Evolutionary conservation across 1,284 basidiomycete genomes (phyloP), one percentile per base, ranked within the genome.

Genomic region (Amylostereum chailletii): DNA sequence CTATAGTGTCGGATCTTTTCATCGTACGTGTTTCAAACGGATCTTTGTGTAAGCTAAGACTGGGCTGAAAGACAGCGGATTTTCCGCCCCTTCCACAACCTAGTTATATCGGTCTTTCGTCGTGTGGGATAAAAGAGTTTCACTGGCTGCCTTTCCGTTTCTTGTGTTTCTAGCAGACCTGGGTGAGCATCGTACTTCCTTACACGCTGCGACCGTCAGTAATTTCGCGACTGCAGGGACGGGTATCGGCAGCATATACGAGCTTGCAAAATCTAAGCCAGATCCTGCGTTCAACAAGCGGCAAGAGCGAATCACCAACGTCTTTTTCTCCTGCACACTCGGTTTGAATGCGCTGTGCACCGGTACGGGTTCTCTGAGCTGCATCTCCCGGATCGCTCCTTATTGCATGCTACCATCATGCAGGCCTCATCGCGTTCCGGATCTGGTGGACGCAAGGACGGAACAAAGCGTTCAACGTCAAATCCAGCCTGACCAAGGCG

Each of bases 61-160:
- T 19, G 19, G 19, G 19, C 19, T 11, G 40, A 26, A 10, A 7
- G 7, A 42, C 7, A 9, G 19, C 19, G 10, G 7, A 27, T 42
- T 42, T 42, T 42, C 19, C 9, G 19, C 19, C 19, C 19, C 19
- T 19, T 19, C 19, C 19, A 19, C 19, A 19, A 19, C 19, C 10
- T 27, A 57, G 55, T 11, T 57, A 6, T 57, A 57, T 44, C 52
- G 56, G 7, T 57, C 55, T 44, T 57, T 52, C 37, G 11, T 57
- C 31, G 56, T 57, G 5, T 57, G 56, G 56, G 56, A 49, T n/a
- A 31, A 46, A 30, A 54, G 39, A 11, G 2, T 42, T 6, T 4
- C 33, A 2, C 6, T 54, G 29, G n/a, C 57, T 36, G 7, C 33
- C 8, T 5, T 55, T 6, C 56, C 56, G 1, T n/a, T 39, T 26